phyloP scores from a whole-genome alignment of 306 rosid genomes.

The Casuarina cunninghamiana region DNA sequence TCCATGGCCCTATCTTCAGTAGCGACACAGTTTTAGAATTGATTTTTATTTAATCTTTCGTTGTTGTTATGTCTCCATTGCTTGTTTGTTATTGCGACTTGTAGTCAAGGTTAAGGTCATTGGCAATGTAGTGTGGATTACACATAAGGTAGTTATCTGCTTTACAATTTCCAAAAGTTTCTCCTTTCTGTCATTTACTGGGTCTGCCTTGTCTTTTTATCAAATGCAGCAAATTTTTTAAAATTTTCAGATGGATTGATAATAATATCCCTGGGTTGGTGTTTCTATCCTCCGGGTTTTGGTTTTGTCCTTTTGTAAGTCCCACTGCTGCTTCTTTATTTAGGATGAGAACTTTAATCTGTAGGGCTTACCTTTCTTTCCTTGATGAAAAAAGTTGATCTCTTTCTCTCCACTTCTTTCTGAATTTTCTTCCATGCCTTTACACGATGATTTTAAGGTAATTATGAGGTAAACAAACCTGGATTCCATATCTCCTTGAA shows the following conservation, averaged over 20 bases:
- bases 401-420: neutral
- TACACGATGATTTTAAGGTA: neutral
- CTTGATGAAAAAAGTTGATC: neutral
- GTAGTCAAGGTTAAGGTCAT: neutral
- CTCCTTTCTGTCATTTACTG: neutral
- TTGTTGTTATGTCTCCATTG: neutral
- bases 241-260: neutral
- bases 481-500: neutral
- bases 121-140: neutral
- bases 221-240: neutral
- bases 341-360: neutral
- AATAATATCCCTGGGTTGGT: neutral
- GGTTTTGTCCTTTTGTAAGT: neutral
- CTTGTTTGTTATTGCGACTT: neutral
- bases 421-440: neutral
- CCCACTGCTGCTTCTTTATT: neutral
- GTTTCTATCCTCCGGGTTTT: neutral
- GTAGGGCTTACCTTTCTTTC: neutral
- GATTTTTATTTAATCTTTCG: neutral
- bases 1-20: constrained; percentile 19
- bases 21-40: constrained; percentile 13
- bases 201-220: neutral
- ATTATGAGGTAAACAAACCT: neutral
- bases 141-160: neutral
- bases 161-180: neutral